Evolutionary conservation across 1,284 basidiomycete species (phyloP).

Genomic region (Inonotus obliquus): DNA sequence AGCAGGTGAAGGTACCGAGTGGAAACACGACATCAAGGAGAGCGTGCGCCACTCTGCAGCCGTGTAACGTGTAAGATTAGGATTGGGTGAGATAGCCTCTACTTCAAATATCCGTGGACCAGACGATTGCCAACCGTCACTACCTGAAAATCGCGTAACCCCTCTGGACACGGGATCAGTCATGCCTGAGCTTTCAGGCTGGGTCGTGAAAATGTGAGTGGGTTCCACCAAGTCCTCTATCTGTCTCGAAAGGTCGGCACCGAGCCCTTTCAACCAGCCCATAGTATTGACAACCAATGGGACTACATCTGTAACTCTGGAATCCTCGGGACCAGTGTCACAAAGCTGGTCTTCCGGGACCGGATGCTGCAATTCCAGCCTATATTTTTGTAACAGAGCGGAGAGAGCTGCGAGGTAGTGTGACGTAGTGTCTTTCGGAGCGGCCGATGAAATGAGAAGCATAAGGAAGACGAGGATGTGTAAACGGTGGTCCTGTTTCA

Average conservation of each 20-base stretch:
- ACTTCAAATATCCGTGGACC: conserved; percentile 14
- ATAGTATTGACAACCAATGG: conserved; percentile 95
- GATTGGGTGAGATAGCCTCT: conserved; percentile 26
- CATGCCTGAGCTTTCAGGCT: conserved; percentile 25
- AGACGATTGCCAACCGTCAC: background rate
- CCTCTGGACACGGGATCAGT: conserved; percentile 13
- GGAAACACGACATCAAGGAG: conserved; percentile 78
- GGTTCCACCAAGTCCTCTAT: conserved; percentile 69
- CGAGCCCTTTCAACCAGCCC: conserved; percentile 95
- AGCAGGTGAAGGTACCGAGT: conserved; percentile 47
- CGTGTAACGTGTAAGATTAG: conserved; percentile 47
- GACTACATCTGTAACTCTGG: conserved; percentile 49
- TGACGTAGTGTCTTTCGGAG: conserved; percentile 77
- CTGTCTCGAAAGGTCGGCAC: conserved; percentile 70
- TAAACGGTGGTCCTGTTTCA: conserved; percentile 73
- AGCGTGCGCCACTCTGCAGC: conserved; percentile 74
- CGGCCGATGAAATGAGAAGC: conserved; percentile 84
- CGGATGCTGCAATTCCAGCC: conserved; percentile 61
- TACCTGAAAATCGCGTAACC: background rate
- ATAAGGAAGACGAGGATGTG: conserved; percentile 69
- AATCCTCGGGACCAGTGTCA: conserved; percentile 27
- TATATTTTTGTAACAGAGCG: conserved; percentile 68
- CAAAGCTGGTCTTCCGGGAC: conserved; percentile 19
- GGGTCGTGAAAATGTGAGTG: conserved; percentile 60
- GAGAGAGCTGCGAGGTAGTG: conserved; percentile 72